Evolutionary conservation across 2,329 filamentous ascomycete genomes (phyloP), one percentile per base, ranked within the genome.

Genomic region (Scortechinia acanthostroma): DNA sequence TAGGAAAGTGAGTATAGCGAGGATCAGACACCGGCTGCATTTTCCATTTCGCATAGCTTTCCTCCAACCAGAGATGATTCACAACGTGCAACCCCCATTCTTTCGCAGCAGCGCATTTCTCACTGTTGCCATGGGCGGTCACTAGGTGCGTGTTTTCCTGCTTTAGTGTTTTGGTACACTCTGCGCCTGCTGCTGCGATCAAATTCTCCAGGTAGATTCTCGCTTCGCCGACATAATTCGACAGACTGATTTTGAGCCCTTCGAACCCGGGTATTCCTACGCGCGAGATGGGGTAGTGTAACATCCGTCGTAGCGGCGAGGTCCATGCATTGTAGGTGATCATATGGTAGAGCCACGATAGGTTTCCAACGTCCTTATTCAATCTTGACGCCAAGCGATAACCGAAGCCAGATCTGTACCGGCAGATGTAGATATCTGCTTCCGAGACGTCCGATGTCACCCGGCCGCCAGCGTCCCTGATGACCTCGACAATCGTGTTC

Each of bases 21-120:
- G 76, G 78, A 3, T 86, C 85, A 19, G 91, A 67, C 1, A 79
- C 17, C 10, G 35, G 77, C 58, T 88, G 85, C 47, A 85, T 69
- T 56, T 86, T 76, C 68, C 90, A 95, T 59, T 86, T 89, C 2
- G 91, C 89, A 58, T 97, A 98, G 63, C 90, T 94, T 58, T 98
- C 93, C 62, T 98, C 93, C 42, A 98, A 76, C 93, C 93, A 98
- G 1, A 98, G 73, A 59, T 98, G 93, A 60, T 97, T 98, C 54
- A 95, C 71, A 54, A 95, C 85, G 46, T 89, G 71, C 45, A 97
- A 83, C 45, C 86, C 85, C 93, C 93, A 98, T 64, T 97, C 93
- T 49, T 80, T 78, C 0, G 93, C 93, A 1, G 93, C 93, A 28
- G 86, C 83, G 60, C 88, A 96, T 64, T 98, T 98, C 58, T 97